Evolutionary conservation across 345 rosid species (phyloP).

Genomic region (Rubroshorea leprosula): DNA sequence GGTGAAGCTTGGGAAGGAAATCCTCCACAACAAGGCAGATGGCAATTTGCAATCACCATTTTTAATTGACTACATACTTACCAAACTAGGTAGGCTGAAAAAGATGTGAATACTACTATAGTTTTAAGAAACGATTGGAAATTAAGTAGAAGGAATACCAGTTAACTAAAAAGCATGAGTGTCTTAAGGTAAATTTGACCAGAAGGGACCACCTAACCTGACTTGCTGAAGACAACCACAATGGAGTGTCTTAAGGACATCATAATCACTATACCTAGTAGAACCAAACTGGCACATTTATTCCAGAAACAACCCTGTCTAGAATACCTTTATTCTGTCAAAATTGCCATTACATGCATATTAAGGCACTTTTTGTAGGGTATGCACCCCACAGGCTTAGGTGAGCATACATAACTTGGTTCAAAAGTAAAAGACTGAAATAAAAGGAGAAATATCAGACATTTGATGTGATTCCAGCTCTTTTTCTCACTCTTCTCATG

Average conservation of each 20-base stretch:
- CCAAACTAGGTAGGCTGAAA: too few relatives aligned
- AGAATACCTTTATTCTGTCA: constrained; percentile 8
- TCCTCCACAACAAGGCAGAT: constrained; percentile 19
- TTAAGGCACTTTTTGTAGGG: constrained; percentile 18
- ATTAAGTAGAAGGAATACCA: too few relatives aligned
- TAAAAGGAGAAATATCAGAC: constrained; percentile 19
- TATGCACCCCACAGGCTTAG: constrained; percentile 21
- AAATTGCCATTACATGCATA: constrained; percentile 11
- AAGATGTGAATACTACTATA: background rate
- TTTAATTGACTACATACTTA: background rate
- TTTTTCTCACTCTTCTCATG: constrained; percentile 7
- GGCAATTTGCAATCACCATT: constrained; percentile 30
- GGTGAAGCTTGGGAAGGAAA: constrained; percentile 5
- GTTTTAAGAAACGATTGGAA: too few relatives aligned
- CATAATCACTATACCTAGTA: too few relatives aligned
- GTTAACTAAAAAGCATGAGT: too few relatives aligned
- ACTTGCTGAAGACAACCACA: too few relatives aligned
- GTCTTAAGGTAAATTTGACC: too few relatives aligned
- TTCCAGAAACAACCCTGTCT: too few relatives aligned
- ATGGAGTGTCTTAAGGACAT: too few relatives aligned
- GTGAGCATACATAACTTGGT: constrained; percentile 31
- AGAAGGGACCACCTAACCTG: too few relatives aligned
- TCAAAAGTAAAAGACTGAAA: constrained; percentile 28
- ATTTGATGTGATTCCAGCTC: constrained; percentile 6
- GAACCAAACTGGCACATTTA: too few relatives aligned